Evolutionary conservation across 176 grass and related monocot genomes (phyloP).

Genomic region (Oropetium thomaeum): DNA sequence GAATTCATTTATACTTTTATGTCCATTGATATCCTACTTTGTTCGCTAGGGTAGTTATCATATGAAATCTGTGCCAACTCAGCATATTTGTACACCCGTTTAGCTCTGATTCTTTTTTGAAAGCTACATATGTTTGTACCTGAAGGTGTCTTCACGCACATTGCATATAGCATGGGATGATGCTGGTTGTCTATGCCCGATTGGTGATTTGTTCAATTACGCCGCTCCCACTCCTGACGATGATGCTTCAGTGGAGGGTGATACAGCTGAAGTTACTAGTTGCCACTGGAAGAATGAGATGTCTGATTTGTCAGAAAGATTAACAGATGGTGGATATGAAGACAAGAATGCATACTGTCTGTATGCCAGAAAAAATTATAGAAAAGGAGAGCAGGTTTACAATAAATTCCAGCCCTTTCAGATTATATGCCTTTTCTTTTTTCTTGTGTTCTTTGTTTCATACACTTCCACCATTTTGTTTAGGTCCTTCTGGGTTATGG

Average conservation of each 20-base stretch:
- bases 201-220: conserved; percentile 98
- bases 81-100: conserved; percentile 7
- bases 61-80: background rate
- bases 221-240: conserved; percentile 80
- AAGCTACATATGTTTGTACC: conserved; percentile 6
- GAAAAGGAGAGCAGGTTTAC: conserved; percentile 75
- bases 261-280: conserved; percentile 30
- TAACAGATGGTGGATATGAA: conserved; percentile 91
- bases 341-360: conserved; percentile 62
- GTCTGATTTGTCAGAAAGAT: conserved; percentile 35
- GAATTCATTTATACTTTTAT: background rate
- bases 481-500: conserved; percentile 89
- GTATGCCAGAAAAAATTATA: conserved; percentile 82
- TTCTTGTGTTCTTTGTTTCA: background rate
- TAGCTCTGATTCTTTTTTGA: background rate
- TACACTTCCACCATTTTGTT: background rate
- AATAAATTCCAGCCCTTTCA: background rate
- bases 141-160: conserved; percentile 83
- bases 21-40: background rate
- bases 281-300: conserved; percentile 25
- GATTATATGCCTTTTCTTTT: background rate
- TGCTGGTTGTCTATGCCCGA: conserved; percentile 86
- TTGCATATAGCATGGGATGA: conserved; percentile 94
- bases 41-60: background rate
- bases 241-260: conserved; percentile 30